Base-by-base conservation (phyloP, 495 filamentous ascomycete species). In the Pyrenula aspistea region DNA sequence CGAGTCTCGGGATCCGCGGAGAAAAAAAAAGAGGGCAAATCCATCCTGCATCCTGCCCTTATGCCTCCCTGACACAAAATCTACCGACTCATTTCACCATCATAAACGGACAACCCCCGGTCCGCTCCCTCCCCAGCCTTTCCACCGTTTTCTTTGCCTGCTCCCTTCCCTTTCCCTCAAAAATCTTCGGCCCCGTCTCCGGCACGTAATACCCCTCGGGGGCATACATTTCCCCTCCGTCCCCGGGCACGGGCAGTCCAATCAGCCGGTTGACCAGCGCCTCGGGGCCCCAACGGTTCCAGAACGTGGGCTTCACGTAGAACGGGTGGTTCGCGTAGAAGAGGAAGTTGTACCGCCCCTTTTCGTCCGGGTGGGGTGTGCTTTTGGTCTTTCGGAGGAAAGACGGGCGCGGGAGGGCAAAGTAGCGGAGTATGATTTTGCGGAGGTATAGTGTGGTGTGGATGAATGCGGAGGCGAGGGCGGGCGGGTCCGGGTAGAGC, bases 291-390 rank as follows among this genome's bases (percentile, higher is more conserved):
- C 80, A 86, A 21, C 82, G 75, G 55, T 78, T 79, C 77, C 73
- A 79, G 23, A 88, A 63, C 0, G 79, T 83, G 0, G 83, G 75
- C 49, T 79, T 77, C 25, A 81, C 71, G 60, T 88, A 87, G 57
- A 75, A 86, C 0, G 84, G 83, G 0, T 71, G 70, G 0, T 71
- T 72, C 12, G 77, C 70, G 69, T 79, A 83, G n/a, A 68, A 55
- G 0, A 65, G 75, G 55, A 77, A 62, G 53, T 75, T 64, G 53
- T 78, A 76, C 2, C 76, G 73, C 1, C 77, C 75, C 8, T 80
- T 64, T 55, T 70, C 53, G 63, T 83, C 75, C 0, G 73, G 67
- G 0, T 73, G 36, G 11, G 78, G 67, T 12, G 70, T 66, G 22
- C 77, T 64, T 22, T 66, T 68, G 2, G 59, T 61, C 21, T 71